Evolutionary conservation across 75 land plant species (phyloP), one percentile per base, ranked within the genome.

Genomic region (Ceratopteris richardii): DNA sequence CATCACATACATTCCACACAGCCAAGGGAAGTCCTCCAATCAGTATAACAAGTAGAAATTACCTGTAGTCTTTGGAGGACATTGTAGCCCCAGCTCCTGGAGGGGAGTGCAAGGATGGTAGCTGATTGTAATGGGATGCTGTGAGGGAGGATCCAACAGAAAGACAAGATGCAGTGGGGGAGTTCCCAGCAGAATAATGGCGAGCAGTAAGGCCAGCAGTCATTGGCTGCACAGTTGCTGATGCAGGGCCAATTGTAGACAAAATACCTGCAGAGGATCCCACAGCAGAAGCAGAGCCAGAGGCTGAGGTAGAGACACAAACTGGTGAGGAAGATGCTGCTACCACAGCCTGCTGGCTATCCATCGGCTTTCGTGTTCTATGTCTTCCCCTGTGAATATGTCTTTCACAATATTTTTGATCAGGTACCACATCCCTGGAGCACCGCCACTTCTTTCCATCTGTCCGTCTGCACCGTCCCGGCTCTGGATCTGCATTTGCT

Each of bases 381-480:
- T 87, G 81, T 66, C 83, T 78, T 58, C 96, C 96, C 64, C 96
- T 81, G 65, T 90, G 96, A 83, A 90, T 90, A 77, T 90, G 96
- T 54, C 83, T 67, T 66, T 90, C 92, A 60, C 96, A 90, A 75
- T 90, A 90, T 64, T 90, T 90, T 4, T 90, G 85, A 47, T 87
- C 96, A 23, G 82, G 80, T 29, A 69, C 86, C 31, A 90, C 96
- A 54, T 86, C 90, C 57, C 90, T 76, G 5, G 82, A 72, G 77
- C 96, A 90, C 29, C 96, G 67, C 96, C 96, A 90, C 59, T 90
- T 90, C 77, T 90, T 90, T 37, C 96, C 96, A 71, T 90, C 96
- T 28, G 96, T 90, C 66, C 96, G 72, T 41, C 96, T 69, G 63
- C 91, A 87, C 48, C 91, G 46, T 55, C 88, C 83, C 0, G 88